phyloP scores from a whole-genome alignment of 495 filamentous ascomycete species.

The Hypoxylon perforatum region DNA sequence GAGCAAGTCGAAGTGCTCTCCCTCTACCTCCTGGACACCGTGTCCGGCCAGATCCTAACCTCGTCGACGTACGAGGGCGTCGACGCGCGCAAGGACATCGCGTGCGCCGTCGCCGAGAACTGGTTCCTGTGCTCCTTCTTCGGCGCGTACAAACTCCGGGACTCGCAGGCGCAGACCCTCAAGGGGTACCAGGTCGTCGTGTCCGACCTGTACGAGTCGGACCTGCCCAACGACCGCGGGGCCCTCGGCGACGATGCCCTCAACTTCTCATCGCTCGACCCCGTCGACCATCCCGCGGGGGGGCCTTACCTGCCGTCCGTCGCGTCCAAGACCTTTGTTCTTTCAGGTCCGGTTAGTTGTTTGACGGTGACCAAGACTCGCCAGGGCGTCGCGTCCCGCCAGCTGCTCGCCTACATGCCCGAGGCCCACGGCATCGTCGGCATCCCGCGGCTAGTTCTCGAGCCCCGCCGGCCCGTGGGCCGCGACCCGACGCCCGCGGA shows the following conservation, averaged over 20 bases:
- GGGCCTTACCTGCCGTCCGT: slow-evolving; percentile 70
- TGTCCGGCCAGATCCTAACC: slow-evolving; percentile 83
- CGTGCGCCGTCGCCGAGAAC: slow-evolving; percentile 87
- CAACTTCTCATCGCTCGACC: slow-evolving; percentile 79
- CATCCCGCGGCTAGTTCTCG: slow-evolving; percentile 80
- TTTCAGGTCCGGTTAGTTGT: slow-evolving; percentile 77
- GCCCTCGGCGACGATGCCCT: slow-evolving; percentile 69
- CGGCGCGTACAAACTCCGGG: slow-evolving; percentile 64
- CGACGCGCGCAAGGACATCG: slow-evolving; percentile 78
- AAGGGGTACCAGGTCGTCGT: slow-evolving; percentile 90
- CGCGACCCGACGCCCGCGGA: slow-evolving; percentile 85
- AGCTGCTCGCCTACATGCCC: slow-evolving; percentile 81
- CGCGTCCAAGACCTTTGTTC: slow-evolving; percentile 80
- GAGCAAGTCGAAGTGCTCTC: slow-evolving; percentile 66
- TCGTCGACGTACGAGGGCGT: slow-evolving; percentile 75
- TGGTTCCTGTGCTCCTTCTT: slow-evolving; percentile 95
- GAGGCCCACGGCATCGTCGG: slow-evolving; percentile 76
- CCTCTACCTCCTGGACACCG: slow-evolving; percentile 86
- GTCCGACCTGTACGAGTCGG: slow-evolving; percentile 89
- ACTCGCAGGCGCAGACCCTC: slow-evolving; percentile 63
- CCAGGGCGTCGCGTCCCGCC: slow-evolving; percentile 90
- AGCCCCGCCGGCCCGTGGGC: slow-evolving; percentile 88
- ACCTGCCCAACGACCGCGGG: slow-evolving; percentile 85
- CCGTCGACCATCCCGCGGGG: slow-evolving; percentile 57
- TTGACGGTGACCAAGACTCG: slow-evolving; percentile 88